These are phyloP conservation scores for Halocafeteria seosinensis DNA, from an alignment of 108 stramenopile species.

Conservation along the genomic window DNA sequence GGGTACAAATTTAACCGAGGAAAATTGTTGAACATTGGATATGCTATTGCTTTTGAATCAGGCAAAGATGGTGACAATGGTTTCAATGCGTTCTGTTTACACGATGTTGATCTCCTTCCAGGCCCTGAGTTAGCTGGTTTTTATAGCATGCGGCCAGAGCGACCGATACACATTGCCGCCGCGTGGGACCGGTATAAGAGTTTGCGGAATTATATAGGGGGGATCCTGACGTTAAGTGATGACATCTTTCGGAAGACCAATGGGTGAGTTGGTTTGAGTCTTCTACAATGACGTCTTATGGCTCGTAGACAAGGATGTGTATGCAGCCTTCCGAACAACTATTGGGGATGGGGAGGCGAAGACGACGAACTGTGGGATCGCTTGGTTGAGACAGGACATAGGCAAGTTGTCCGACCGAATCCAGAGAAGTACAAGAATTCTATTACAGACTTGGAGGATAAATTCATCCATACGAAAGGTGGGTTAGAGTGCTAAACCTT, in stretches of 20 bases:
- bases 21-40: constrained; percentile 93
- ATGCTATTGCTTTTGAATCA: constrained; percentile 49
- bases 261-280: too few relatives aligned
- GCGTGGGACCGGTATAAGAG: constrained; percentile 90
- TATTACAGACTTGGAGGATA: constrained; percentile 21
- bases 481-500: too few relatives aligned
- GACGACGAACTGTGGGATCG: constrained; percentile 88
- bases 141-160: constrained; percentile 56
- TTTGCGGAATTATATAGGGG: constrained; percentile 91
- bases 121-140: constrained; percentile 26
- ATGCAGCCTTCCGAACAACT: constrained; percentile 85
- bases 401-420: constrained; percentile 29
- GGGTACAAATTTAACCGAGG: constrained; percentile 96
- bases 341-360: constrained; percentile 99
- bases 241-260: constrained; percentile 71
- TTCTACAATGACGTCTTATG: too few relatives aligned
- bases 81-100: constrained; percentile 70
- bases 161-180: constrained; percentile 79
- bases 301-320: too few relatives aligned
- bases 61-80: background rate
- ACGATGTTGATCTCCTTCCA: constrained; percentile 93
- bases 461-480: constrained; percentile 52
- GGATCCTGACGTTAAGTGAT: constrained; percentile 64
- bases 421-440: constrained; percentile 1
- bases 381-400: constrained; percentile 36